Percentiles rank a stretch among this genome's conserved stretches.
phyloP scores from a whole-genome alignment of 163 green algal species.

The Prototheca stagnorum region DNA sequence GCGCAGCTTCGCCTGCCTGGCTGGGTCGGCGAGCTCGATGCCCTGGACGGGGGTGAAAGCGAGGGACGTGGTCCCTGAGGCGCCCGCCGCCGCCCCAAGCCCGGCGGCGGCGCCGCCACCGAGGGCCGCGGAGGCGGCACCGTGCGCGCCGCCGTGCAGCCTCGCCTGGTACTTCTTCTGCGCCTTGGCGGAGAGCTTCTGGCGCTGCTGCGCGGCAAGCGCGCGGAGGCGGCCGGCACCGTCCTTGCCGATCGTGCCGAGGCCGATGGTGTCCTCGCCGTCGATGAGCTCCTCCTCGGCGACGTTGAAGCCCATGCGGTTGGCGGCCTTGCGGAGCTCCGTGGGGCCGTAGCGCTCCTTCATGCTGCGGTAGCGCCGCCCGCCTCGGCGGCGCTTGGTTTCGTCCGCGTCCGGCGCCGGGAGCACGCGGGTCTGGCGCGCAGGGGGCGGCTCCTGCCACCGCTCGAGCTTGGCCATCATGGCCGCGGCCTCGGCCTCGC shows the following conservation, averaged over 20 bases:
- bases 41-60: conserved; percentile 96
- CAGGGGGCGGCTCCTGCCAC: conserved; percentile 91
- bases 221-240: conserved; percentile 45
- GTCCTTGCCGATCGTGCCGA: conserved; percentile 79
- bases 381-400: conserved; percentile 75
- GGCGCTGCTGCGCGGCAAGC: conserved; percentile 53
- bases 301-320: conserved; percentile 88
- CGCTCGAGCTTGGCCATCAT: conserved; percentile 84
- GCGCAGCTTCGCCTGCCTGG: too few relatives aligned
- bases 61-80: conserved; percentile 72
- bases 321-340: conserved; percentile 76
- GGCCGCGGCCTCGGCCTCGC: conserved; percentile 42
- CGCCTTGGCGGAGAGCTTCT: conserved; percentile 72
- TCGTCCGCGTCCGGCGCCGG: conserved; percentile 66
- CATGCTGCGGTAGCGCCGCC: conserved; percentile 72
- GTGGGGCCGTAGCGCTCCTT: conserved; percentile 66
- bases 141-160: conserved; percentile 4
- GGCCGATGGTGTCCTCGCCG: conserved; percentile 75
- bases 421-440: conserved; percentile 58
- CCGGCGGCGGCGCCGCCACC: conserved; percentile 42
- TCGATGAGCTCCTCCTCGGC: conserved; percentile 88
- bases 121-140: too few relatives aligned
- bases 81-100: too few relatives aligned
- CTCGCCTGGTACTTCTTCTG: conserved; percentile 37
- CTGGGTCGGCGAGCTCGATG: conserved; percentile 71